Conservation (phyloP, 805 yeast species). For the Schwanniomyces yamadae region DNA sequence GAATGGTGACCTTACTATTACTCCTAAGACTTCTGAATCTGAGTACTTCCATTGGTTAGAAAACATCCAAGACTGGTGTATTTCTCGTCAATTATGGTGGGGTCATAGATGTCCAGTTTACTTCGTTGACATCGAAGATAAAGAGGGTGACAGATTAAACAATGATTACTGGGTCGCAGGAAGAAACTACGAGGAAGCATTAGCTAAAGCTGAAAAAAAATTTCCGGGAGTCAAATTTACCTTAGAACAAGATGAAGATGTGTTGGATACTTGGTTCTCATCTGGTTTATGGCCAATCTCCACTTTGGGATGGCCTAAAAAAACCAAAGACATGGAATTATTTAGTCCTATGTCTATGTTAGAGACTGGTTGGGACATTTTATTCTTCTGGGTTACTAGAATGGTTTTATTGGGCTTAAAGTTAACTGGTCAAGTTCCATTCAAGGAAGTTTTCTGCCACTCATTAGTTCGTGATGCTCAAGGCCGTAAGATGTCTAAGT, state of each 20-base stretch:
- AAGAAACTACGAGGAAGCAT: slow-evolving; percentile 78
- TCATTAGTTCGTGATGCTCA: slow-evolving; percentile 98
- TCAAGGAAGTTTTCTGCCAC: slow-evolving; percentile 96
- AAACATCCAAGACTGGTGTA: slow-evolving; percentile 98
- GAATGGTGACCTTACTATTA: slow-evolving; percentile 74
- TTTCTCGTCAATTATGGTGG: slow-evolving; percentile 89
- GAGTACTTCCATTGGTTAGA: slow-evolving; percentile 96
- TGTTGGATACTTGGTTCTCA: slow-evolving; percentile 97
- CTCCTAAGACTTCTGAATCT: slow-evolving; percentile 86
- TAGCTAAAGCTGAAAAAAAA: slow-evolving; percentile 69
- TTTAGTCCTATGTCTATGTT: slow-evolving; percentile 91
- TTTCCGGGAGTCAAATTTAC: slow-evolving; percentile 71
- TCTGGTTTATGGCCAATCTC: slow-evolving; percentile 98
- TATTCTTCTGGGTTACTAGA: slow-evolving; percentile 98
- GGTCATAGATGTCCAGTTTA: slow-evolving; percentile 98
- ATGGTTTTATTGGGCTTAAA: slow-evolving; percentile 92
- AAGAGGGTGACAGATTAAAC: slow-evolving; percentile 58
- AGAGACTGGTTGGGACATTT: slow-evolving; percentile 99
- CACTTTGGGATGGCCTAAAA: slow-evolving; percentile 93
- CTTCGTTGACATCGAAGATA: slow-evolving; percentile 78
- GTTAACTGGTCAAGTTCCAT: slow-evolving; percentile 87
- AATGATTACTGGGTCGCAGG: slow-evolving; percentile 91
- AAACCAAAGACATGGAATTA: slow-evolving; percentile 66
- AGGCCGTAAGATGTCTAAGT: slow-evolving; percentile 98
- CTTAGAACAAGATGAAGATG: slow-evolving; percentile 95